Evolutionary conservation across 805 yeast genomes (phyloP).

Genomic region (Metschnikowia baotianmanensis): DNA sequence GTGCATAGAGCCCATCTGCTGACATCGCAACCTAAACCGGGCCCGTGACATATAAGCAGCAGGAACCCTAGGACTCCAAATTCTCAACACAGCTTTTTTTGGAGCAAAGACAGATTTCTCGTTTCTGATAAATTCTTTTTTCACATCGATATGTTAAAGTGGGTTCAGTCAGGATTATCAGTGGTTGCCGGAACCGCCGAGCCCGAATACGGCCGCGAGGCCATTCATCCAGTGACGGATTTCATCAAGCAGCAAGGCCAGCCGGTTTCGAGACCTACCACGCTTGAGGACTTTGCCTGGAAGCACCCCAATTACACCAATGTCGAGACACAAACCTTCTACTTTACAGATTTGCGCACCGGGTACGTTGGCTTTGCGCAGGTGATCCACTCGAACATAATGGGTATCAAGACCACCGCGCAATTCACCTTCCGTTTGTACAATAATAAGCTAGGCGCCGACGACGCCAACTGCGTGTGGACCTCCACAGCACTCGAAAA

Average conservation of each 20-base stretch:
- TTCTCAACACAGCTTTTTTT: neutral
- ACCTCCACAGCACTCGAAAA: constrained; percentile 87
- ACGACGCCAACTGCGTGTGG: constrained; percentile 61
- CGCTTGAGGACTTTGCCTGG: constrained; percentile 74
- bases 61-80: neutral
- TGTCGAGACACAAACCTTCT: constrained; percentile 94
- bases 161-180: constrained; percentile 86
- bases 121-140: no score
- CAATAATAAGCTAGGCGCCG: constrained; percentile 45
- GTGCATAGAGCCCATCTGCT: constrained; percentile 4
- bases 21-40: constrained; percentile 5
- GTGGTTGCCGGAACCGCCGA: constrained; percentile 97
- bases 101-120: neutral
- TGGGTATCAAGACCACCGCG: constrained; percentile 85
- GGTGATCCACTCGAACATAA: constrained; percentile 87
- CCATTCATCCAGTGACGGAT: constrained; percentile 79
- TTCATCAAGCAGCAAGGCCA: constrained; percentile 34
- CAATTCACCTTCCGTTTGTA: constrained; percentile 89
- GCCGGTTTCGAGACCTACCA: constrained; percentile 51
- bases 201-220: constrained; percentile 93
- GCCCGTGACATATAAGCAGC: constrained; percentile 1
- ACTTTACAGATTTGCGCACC: constrained; percentile 61
- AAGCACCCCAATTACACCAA: constrained; percentile 72
- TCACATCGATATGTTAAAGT: constrained; percentile 61
- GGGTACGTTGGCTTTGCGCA: constrained; percentile 87